phyloP scores from a whole-genome alignment of 768 basidiomycete genomes.

The Boletus patriciae region DNA sequence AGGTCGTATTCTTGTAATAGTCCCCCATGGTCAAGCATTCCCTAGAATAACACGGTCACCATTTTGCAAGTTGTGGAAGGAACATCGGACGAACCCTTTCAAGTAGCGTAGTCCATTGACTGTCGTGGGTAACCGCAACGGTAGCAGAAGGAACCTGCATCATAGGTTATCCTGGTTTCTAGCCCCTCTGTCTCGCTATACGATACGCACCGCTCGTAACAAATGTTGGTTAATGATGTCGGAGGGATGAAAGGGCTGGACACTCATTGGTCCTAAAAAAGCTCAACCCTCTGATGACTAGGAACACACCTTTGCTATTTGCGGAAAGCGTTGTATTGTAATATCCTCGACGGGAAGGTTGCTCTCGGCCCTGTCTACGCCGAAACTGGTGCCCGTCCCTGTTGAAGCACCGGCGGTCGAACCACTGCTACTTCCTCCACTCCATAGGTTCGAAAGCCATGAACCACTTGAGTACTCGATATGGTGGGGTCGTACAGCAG shows the following conservation, averaged over 20 bases:
- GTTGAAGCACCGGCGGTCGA: background rate
- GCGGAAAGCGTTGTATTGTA: constrained; percentile 2
- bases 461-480: background rate
- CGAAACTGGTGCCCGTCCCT: background rate
- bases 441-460: background rate
- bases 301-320: background rate
- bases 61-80: no score
- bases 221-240: constrained; percentile 11
- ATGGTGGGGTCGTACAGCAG: background rate
- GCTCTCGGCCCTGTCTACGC: background rate
- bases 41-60: background rate
- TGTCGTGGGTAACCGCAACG: constrained; percentile 10
- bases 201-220: background rate
- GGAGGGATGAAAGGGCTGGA: constrained; percentile 10
- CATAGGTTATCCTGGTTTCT: background rate
- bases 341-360: background rate
- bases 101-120: constrained; percentile 9
- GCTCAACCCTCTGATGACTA: background rate
- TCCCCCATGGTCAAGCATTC: background rate
- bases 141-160: constrained; percentile 6
- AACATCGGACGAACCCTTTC: background rate
- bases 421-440: background rate
- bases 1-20: background rate
- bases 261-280: background rate
- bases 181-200: background rate